phyloP scores from a whole-genome alignment of 2,329 filamentous ascomycete genomes.

The Colletotrichum sp. region DNA sequence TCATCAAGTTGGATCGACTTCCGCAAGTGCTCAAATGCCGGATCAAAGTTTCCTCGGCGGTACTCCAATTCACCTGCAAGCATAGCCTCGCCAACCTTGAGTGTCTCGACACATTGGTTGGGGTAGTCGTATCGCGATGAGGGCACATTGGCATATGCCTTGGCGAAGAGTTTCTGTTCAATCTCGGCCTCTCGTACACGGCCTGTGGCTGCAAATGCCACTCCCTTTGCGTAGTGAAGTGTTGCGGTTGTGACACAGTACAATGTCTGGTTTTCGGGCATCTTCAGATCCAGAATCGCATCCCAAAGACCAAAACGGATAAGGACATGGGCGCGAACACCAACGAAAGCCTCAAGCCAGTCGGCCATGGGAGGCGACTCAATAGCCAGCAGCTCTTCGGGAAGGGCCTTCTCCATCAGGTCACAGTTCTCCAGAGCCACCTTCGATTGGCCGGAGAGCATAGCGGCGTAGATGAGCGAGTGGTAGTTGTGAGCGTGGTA shows the following conservation, averaged over 20 bases:
- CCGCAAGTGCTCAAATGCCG: constrained; percentile 64
- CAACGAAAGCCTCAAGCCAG: constrained; percentile 75
- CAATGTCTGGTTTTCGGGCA: constrained; percentile 63
- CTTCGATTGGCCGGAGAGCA: constrained; percentile 72
- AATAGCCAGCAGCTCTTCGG: constrained; percentile 67
- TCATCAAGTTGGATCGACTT: constrained; percentile 66
- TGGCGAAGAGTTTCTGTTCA: constrained; percentile 55
- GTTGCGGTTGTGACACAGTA: constrained; percentile 75
- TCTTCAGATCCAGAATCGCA: constrained; percentile 60
- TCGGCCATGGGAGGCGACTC: constrained; percentile 77
- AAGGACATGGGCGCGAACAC: constrained; percentile 70
- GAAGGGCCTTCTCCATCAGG: constrained; percentile 65
- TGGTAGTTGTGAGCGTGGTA: constrained; percentile 79
- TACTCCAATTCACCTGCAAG: constrained; percentile 77
- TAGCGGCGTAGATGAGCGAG: constrained; percentile 77
- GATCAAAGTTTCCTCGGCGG: constrained; percentile 60
- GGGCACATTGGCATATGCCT: constrained; percentile 57
- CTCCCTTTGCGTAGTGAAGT: constrained; percentile 68
- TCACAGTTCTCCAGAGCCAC: constrained; percentile 65
- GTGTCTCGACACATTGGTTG: constrained; percentile 67
- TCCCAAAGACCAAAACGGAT: constrained; percentile 77
- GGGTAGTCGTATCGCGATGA: constrained; percentile 69
- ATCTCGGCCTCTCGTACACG: constrained; percentile 57
- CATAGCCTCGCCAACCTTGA: constrained; percentile 68
- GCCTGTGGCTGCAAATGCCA: constrained; percentile 67